phyloP scores from a whole-genome alignment of 768 basidiomycete species.

The Calocybe indica region DNA sequence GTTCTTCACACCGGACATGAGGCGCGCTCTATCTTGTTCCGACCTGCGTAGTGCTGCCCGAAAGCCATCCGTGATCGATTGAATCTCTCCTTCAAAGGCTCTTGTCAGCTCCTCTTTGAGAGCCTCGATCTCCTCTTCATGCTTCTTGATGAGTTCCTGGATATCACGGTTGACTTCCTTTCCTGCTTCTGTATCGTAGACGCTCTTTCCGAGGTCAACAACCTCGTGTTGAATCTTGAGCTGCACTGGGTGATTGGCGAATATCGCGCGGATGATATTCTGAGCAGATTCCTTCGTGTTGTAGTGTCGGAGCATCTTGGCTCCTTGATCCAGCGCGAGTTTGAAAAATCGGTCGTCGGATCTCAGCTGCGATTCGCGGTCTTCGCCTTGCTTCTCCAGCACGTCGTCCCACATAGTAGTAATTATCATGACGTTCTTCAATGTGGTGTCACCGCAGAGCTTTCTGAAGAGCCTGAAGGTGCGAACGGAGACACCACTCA shows the following conservation, averaged over 20 bases:
- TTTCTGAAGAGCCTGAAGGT: conserved; percentile 39
- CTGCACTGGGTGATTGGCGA: background rate
- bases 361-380: conserved; percentile 28
- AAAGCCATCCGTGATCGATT: too few species aligned
- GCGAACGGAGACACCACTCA: conserved; percentile 29
- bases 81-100: too few species aligned
- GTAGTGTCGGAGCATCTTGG: conserved; percentile 26
- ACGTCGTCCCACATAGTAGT: conserved; percentile 41
- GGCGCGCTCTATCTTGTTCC: too few species aligned
- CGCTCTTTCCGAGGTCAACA: background rate
- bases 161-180: background rate
- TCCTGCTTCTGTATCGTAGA: conserved; percentile 1
- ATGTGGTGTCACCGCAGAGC: conserved; percentile 34
- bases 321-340: conserved; percentile 30
- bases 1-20: too few species aligned
- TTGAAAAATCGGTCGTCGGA: conserved; percentile 28
- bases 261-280: conserved; percentile 22
- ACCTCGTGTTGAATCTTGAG: conserved; percentile 1
- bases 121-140: too few species aligned
- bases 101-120: too few species aligned
- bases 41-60: too few species aligned
- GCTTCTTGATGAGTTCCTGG: too few species aligned
- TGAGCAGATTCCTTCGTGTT: conserved; percentile 23
- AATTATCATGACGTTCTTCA: conserved; percentile 35
- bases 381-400: conserved; percentile 19